Evolutionary conservation across 1,284 basidiomycete genomes (phyloP).

Genomic region (Meira nashicola): DNA sequence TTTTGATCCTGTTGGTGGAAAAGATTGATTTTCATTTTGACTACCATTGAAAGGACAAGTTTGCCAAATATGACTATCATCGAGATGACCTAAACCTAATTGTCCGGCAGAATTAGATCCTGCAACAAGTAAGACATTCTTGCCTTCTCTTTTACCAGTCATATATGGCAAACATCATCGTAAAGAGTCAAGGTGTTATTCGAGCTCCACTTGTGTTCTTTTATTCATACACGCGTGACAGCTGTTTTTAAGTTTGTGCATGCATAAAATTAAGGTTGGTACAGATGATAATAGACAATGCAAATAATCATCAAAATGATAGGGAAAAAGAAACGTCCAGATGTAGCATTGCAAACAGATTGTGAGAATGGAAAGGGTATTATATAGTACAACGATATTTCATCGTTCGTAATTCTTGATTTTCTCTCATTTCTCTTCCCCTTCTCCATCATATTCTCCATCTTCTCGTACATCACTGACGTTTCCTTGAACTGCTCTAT

Average conservation of each 20-base stretch:
- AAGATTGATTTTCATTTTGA: neutral
- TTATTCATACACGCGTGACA: too few relatives aligned
- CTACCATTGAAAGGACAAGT: neutral
- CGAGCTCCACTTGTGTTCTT: too few relatives aligned
- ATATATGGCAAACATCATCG: too few relatives aligned
- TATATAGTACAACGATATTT: neutral
- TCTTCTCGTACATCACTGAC: slow-evolving; percentile 43
- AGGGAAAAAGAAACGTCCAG: too few relatives aligned
- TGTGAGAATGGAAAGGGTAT: too few relatives aligned
- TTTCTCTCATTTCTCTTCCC: slow-evolving; percentile 3
- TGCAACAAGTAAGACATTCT: slow-evolving; percentile 6
- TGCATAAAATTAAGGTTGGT: too few relatives aligned
- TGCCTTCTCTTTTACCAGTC: too few relatives aligned
- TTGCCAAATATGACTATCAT: slow-evolving; percentile 3
- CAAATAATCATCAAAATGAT: too few relatives aligned
- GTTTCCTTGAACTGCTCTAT: slow-evolving; percentile 32
- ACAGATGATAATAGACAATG: too few relatives aligned
- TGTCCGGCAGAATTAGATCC: slow-evolving; percentile 16
- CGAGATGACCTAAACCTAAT: slow-evolving; percentile 8
- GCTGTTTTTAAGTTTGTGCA: too few relatives aligned
- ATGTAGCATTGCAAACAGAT: too few relatives aligned
- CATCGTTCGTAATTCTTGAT: neutral
- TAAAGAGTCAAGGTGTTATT: too few relatives aligned
- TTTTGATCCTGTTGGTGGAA: neutral
- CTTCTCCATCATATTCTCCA: slow-evolving; percentile 36